Conservation (phyloP, 2,329 filamentous ascomycete genomes). For the Fusarium pseudograminearum region DNA sequence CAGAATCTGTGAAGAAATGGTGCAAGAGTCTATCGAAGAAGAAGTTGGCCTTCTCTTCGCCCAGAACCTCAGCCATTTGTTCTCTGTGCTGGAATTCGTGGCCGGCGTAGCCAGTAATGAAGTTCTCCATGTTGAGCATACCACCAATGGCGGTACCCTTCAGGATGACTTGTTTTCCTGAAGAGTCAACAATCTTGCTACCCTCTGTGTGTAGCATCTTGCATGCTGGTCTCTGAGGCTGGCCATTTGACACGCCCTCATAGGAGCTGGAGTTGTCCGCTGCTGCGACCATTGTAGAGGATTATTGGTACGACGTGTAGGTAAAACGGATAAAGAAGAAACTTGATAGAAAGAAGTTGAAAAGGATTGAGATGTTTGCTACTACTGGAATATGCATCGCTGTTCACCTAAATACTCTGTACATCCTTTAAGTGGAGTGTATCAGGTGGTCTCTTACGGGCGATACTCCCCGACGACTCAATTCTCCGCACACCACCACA, state of each 20-base stretch:
- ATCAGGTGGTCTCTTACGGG: constrained; percentile 13
- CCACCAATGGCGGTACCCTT: constrained; percentile 51
- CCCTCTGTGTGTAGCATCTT: constrained; percentile 50
- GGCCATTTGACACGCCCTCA: not conserved
- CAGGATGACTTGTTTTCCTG: constrained; percentile 60
- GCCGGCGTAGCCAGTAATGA: constrained; percentile 72
- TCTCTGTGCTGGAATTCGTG: constrained; percentile 68
- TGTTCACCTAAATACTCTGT: constrained; percentile 25
- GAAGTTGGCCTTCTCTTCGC: constrained; percentile 67
- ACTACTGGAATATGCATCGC: not conserved
- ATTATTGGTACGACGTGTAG: rapidly evolving
- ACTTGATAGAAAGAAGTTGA: not conserved
- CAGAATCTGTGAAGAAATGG: constrained; percentile 69
- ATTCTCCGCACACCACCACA: not conserved
- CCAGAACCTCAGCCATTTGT: constrained; percentile 65
- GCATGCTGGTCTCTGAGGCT: constrained; percentile 34
- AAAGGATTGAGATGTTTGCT: not conserved
- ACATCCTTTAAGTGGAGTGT: not conserved
- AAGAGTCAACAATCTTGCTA: constrained; percentile 57
- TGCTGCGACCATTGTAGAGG: constrained; percentile 26
- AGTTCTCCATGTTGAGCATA: constrained; percentile 67
- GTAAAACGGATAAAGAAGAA: not conserved
- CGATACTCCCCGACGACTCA: constrained; percentile 41
- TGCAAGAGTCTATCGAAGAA: constrained; percentile 69
- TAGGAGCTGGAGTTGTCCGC: constrained; percentile 19